These are phyloP conservation scores for Oryza officinalis DNA, from an alignment of 176 grass and related monocot genomes.

Conservation along the genomic window DNA sequence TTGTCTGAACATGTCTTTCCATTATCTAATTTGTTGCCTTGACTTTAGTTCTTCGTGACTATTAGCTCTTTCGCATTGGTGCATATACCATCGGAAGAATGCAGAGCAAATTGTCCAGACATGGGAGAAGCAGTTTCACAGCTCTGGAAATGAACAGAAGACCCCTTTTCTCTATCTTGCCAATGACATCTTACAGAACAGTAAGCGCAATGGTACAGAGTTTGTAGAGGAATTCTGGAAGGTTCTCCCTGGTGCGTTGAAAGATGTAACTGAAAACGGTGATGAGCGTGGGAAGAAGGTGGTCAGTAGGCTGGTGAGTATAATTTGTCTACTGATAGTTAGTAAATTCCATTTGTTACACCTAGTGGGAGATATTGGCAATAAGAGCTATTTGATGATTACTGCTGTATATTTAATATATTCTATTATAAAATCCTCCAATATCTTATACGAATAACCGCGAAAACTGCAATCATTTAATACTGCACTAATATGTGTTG, in stretches of 20 bases:
- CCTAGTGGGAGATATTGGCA: neutral
- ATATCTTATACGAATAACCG: conserved; percentile 2
- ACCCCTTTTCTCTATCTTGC: conserved; percentile 85
- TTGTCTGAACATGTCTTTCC: neutral
- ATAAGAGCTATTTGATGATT: neutral
- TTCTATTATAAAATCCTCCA: neutral
- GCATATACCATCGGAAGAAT: conserved; percentile 96
- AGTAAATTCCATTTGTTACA: neutral
- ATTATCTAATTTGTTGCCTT: conserved; percentile 54
- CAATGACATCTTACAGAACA: conserved; percentile 98
- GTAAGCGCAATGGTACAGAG: conserved; percentile 87
- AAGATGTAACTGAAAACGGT: conserved; percentile 70
- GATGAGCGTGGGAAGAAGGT: conserved; percentile 76
- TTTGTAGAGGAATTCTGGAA: conserved; percentile 99
- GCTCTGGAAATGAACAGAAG: conserved; percentile 76
- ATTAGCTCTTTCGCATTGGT: conserved; percentile 96
- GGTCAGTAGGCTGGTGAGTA: conserved; percentile 76
- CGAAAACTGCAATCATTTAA: conserved; percentile 4
- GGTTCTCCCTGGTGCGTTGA: conserved; percentile 85
- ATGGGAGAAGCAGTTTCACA: conserved; percentile 90
- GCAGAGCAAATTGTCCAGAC: conserved; percentile 88
- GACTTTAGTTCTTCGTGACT: conserved; percentile 40
- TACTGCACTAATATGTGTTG: conserved; percentile 11
- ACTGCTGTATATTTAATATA: conserved; percentile 13
- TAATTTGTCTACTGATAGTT: conserved; percentile 16